Conservation (phyloP, 306 rosid species). For the Corylus americana region DNA sequence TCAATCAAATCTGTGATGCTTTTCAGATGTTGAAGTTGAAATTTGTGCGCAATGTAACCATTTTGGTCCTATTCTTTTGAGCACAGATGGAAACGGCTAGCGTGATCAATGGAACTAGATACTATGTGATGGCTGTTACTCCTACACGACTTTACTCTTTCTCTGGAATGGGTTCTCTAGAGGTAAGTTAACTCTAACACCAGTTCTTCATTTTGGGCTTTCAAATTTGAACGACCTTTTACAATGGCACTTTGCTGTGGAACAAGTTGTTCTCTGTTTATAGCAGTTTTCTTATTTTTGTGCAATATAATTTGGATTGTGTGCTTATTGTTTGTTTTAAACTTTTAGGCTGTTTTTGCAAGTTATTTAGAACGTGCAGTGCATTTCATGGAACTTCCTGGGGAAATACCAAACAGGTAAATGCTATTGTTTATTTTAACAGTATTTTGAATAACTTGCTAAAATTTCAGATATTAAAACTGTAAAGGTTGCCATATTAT, state of each 20-base stretch:
- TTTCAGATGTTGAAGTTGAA: constrained; percentile 16
- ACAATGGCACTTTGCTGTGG: background rate
- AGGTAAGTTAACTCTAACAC: constrained; percentile 56
- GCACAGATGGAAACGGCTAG: constrained; percentile 88
- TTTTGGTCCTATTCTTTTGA: constrained; percentile 31
- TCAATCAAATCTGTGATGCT: background rate
- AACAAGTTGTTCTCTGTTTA: constrained; percentile 17
- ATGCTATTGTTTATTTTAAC: constrained; percentile 16
- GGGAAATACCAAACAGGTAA: constrained; percentile 93
- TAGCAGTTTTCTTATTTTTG: constrained; percentile 11
- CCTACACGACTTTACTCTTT: constrained; percentile 90
- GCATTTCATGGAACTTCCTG: constrained; percentile 98
- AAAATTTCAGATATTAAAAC: constrained; percentile 17
- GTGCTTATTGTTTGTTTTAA: constrained; percentile 30
- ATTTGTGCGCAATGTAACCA: background rate
- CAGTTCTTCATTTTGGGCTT: background rate
- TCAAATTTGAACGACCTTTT: no score
- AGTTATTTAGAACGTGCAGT: constrained; percentile 81
- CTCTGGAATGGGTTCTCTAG: constrained; percentile 79
- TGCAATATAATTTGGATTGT: constrained; percentile 21
- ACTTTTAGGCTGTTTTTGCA: constrained; percentile 71
- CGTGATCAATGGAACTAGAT: constrained; percentile 76
- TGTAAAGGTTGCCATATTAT: constrained; percentile 10
- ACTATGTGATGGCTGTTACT: constrained; percentile 94
- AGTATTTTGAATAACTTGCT: constrained; percentile 5